A percentile compares a stretch with the other conserved stretches of the same genome.
Evolutionary conservation across 257 asterid species (phyloP).

Genomic region (Solanum sitiens): DNA sequence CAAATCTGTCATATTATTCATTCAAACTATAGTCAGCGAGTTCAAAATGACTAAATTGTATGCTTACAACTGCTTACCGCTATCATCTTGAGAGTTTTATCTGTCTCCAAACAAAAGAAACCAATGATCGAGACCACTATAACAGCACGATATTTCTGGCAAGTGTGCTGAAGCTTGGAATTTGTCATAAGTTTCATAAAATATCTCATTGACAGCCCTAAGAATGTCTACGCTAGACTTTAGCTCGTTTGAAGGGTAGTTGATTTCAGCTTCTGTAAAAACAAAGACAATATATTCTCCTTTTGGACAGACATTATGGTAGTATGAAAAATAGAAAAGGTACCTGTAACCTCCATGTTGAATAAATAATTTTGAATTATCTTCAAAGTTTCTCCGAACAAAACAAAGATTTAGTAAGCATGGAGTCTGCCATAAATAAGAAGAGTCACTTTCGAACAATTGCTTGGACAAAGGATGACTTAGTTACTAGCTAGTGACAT

Average conservation of each 20-base stretch:
- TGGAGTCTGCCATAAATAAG: too few species aligned
- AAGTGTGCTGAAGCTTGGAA: not conserved
- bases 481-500: not conserved
- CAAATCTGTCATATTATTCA: too few species aligned
- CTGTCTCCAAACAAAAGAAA: too few species aligned
- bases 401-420: not conserved
- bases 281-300: slow-evolving; percentile 82
- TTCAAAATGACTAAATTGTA: too few species aligned
- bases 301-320: slow-evolving; percentile 83
- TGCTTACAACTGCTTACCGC: too few species aligned
- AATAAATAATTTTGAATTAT: slow-evolving; percentile 15
- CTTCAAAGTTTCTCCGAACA: slow-evolving; percentile 8
- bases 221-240: slow-evolving; percentile 35
- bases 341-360: too few species aligned
- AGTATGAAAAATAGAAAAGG: slow-evolving; percentile 73
- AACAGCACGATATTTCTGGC: too few species aligned
- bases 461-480: not conserved
- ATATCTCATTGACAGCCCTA: too few species aligned
- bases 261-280: slow-evolving; percentile 32
- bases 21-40: too few species aligned
- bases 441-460: not conserved
- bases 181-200: slow-evolving; percentile 78
- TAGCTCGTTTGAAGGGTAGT: slow-evolving; percentile 48
- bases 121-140: too few species aligned
- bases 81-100: too few species aligned